Percentiles rank a stretch among this genome's conserved stretches.
Evolutionary conservation across 192 early-diverging fungal species (phyloP).

Genomic region (Rhizophlyctis rosea): DNA sequence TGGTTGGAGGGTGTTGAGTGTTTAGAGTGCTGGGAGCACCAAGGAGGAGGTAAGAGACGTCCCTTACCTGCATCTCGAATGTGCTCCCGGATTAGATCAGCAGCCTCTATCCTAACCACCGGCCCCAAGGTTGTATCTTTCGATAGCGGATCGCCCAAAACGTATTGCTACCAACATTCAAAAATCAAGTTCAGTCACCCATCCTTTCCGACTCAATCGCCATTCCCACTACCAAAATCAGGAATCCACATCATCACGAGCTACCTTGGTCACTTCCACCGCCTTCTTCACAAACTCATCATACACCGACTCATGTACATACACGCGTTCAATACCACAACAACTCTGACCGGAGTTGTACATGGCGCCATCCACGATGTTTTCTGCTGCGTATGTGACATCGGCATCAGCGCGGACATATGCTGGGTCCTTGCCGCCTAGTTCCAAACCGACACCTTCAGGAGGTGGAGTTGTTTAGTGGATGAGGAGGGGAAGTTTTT

Average conservation of each 20-base stretch:
- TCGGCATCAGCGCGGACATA: constrained; percentile 74
- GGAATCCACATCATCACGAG: no score
- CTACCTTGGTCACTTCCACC: constrained; percentile 52
- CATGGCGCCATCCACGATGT: constrained; percentile 75
- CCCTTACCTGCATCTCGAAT: constrained; percentile 61
- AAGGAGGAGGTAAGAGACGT: neutral
- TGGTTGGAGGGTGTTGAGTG: constrained; percentile 8
- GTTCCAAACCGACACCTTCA: constrained; percentile 66
- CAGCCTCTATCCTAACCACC: constrained; percentile 65
- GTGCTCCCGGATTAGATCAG: constrained; percentile 65
- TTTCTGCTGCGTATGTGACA: constrained; percentile 67
- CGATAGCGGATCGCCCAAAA: constrained; percentile 65
- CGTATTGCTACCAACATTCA: constrained; percentile 52
- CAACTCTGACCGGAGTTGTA: constrained; percentile 84
- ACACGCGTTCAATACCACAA: constrained; percentile 75
- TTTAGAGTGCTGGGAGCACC: neutral
- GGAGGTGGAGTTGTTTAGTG: neutral
- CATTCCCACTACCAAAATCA: neutral
- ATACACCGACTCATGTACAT: constrained; percentile 71
- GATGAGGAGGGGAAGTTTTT: no score
- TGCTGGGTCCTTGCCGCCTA: constrained; percentile 85
- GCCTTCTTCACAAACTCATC: constrained; percentile 66
- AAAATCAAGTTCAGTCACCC: neutral
- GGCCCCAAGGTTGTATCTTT: constrained; percentile 67
- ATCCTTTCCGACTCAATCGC: neutral